Evolutionary conservation across 108 stramenopile genomes (phyloP).

Genomic region (Cyclotella sp.): DNA sequence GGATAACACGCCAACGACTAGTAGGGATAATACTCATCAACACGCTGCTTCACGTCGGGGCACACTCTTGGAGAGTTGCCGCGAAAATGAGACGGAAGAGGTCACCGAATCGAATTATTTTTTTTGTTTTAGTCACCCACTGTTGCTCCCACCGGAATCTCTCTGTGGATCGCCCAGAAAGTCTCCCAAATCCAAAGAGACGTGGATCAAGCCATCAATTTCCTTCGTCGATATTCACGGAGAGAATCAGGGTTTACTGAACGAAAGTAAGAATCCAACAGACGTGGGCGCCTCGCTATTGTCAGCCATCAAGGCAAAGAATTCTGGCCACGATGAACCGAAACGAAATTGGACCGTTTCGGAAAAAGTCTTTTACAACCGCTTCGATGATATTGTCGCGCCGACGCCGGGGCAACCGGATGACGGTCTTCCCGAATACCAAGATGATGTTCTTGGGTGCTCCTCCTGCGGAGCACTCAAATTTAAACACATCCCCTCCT

Average conservation of each 20-base stretch:
- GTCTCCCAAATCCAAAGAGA: background rate
- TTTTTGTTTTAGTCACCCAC: conserved; percentile 36
- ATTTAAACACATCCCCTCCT: conserved; percentile 31
- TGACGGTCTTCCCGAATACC: background rate
- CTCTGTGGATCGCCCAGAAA: conserved; percentile 12
- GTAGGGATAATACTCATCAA: background rate
- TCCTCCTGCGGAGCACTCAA: conserved; percentile 34
- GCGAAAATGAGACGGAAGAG: background rate
- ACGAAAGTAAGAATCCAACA: conserved; percentile 11
- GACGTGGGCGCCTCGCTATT: conserved; percentile 45
- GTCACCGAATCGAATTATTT: background rate
- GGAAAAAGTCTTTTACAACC: background rate
- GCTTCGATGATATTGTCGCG: background rate
- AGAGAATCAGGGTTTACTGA: background rate
- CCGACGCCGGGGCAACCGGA: background rate
- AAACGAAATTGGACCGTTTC: conserved; percentile 5
- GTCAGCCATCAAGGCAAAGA: conserved; percentile 47
- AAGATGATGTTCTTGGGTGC: conserved; percentile 34
- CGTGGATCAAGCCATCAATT: background rate
- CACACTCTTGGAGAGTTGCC: background rate
- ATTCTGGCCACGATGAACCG: conserved; percentile 2
- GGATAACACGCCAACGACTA: background rate
- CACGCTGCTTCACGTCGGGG: background rate
- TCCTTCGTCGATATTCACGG: conserved; percentile 2
- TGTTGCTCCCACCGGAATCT: conserved; percentile 26